Conservation (phyloP, 805 yeast species). For the Zygotorulaspora sp. region DNA sequence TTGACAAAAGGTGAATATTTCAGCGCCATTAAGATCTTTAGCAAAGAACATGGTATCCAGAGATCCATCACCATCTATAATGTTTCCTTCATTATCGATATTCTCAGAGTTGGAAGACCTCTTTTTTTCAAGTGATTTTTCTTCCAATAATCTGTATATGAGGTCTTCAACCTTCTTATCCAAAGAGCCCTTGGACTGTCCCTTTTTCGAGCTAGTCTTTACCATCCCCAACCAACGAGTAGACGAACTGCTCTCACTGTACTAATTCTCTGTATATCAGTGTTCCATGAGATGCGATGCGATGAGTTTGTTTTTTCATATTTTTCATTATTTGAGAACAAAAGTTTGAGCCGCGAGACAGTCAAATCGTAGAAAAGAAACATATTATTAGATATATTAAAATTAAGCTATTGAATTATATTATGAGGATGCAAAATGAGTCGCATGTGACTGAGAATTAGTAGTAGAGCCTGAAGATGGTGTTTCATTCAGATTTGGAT, state of each 20-base stretch:
- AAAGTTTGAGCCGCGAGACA: too few species aligned
- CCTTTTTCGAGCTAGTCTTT: constrained; percentile 29
- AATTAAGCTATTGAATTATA: too few species aligned
- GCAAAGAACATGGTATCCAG: constrained; percentile 52
- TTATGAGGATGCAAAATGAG: too few species aligned
- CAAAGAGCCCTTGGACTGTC: constrained; percentile 34
- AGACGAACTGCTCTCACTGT: too few species aligned
- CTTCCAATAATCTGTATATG: constrained; percentile 55
- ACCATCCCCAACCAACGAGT: too few species aligned
- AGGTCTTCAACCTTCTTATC: constrained; percentile 56
- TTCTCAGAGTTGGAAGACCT: constrained; percentile 19
- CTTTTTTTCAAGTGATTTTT: constrained; percentile 45
- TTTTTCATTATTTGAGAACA: too few species aligned
- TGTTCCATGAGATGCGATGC: constrained; percentile 8
- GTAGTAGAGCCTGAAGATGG: too few species aligned
- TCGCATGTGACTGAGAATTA: too few species aligned
- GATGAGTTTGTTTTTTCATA: constrained; percentile 6
- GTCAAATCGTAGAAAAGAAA: too few species aligned
- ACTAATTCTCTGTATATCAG: too few species aligned
- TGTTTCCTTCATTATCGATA: constrained; percentile 21
- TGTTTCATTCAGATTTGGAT: too few species aligned
- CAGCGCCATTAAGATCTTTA: constrained; percentile 48
- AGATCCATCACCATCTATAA: constrained; percentile 27
- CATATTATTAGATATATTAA: too few species aligned
- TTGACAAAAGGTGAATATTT: constrained; percentile 57